Percentiles rank a stretch among this genome's conserved stretches.
phyloP scores from a whole-genome alignment of 2,329 filamentous ascomycete species.

The Aureobasidium sp. region DNA sequence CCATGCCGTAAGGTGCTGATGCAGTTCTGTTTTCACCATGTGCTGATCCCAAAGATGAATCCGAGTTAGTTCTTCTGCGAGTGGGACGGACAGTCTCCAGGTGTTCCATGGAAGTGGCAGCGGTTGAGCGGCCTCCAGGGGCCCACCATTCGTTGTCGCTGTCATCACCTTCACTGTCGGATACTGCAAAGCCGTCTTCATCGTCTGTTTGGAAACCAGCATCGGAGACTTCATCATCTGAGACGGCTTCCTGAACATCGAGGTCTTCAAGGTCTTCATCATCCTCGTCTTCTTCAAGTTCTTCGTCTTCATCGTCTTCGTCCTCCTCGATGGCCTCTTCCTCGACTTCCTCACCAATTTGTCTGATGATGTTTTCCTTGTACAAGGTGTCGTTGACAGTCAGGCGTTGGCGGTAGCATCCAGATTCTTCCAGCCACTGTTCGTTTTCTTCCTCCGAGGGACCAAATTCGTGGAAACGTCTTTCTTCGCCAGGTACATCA shows the following conservation, averaged over 20 bases:
- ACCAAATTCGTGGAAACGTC: slow-evolving; percentile 81
- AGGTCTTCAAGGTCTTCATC: slow-evolving; percentile 30
- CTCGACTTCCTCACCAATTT: slow-evolving; percentile 80
- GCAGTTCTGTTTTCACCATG: slow-evolving; percentile 16
- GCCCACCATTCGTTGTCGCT: slow-evolving; percentile 62
- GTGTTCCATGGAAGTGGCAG: slow-evolving; percentile 47
- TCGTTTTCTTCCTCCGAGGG: slow-evolving; percentile 74
- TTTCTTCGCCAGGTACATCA: slow-evolving; percentile 45
- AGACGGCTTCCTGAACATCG: slow-evolving; percentile 37
- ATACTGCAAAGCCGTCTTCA: slow-evolving; percentile 61
- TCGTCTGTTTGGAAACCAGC: slow-evolving; percentile 78
- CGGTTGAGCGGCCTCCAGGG: slow-evolving; percentile 44
- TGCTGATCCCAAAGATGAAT: slow-evolving; percentile 45
- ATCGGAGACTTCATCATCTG: slow-evolving; percentile 38
- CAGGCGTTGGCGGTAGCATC: slow-evolving; percentile 58
- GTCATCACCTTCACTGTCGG: slow-evolving; percentile 58
- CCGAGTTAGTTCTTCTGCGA: slow-evolving; percentile 37
- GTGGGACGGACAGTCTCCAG: slow-evolving; percentile 39
- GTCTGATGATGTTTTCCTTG: slow-evolving; percentile 83
- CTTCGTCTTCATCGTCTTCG: slow-evolving; percentile 50
- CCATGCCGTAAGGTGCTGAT: slow-evolving; percentile 29
- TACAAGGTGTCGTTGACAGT: slow-evolving; percentile 83
- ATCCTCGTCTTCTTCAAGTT: slow-evolving; percentile 38
- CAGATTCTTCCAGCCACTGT: slow-evolving; percentile 76
- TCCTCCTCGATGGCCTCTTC: slow-evolving; percentile 74